These are phyloP conservation scores for Rossbeevera mucosa DNA, from an alignment of 768 basidiomycete species.

Conservation along the genomic window DNA sequence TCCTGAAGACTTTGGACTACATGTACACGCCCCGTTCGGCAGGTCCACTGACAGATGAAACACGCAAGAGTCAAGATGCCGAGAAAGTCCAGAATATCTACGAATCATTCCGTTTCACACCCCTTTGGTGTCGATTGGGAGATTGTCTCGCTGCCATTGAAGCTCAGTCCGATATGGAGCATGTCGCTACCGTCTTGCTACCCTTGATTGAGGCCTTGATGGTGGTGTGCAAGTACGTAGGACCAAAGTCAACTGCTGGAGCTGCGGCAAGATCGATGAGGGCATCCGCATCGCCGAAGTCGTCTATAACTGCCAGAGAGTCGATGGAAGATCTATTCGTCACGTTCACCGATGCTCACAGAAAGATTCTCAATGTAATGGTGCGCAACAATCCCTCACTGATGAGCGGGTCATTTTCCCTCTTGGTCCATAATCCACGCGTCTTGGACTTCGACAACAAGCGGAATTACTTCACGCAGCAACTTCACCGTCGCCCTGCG, in stretches of 20 bases:
- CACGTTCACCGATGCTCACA: conserved; percentile 87
- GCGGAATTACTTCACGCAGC: conserved; percentile 91
- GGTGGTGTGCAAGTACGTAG: conserved; percentile 97
- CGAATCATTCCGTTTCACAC: conserved; percentile 84
- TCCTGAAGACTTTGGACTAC: conserved; percentile 96
- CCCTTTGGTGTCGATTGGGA: conserved; percentile 86
- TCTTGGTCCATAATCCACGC: conserved; percentile 91
- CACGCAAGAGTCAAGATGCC: conserved; percentile 48
- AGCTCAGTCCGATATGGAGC: conserved; percentile 72
- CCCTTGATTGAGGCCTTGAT: conserved; percentile 95
- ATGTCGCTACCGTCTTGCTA: conserved; percentile 87
- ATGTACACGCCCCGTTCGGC: conserved; percentile 73
- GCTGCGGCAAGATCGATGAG: conserved; percentile 49
- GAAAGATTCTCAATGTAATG: conserved; percentile 93
- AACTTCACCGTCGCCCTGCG: conserved; percentile 79
- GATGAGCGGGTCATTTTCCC: conserved; percentile 97
- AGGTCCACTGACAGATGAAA: conserved; percentile 35
- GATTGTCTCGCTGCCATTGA: conserved; percentile 84
- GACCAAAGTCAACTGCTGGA: conserved; percentile 51
- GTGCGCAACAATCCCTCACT: conserved; percentile 97
- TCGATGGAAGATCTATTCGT: conserved; percentile 90
- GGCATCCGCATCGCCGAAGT: conserved; percentile 63
- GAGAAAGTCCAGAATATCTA: conserved; percentile 88
- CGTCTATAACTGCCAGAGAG: conserved; percentile 64
- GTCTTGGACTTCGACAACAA: conserved; percentile 99